phyloP scores from a whole-genome alignment of 352 stramenopile genomes.

The Phytophthora rubi region DNA sequence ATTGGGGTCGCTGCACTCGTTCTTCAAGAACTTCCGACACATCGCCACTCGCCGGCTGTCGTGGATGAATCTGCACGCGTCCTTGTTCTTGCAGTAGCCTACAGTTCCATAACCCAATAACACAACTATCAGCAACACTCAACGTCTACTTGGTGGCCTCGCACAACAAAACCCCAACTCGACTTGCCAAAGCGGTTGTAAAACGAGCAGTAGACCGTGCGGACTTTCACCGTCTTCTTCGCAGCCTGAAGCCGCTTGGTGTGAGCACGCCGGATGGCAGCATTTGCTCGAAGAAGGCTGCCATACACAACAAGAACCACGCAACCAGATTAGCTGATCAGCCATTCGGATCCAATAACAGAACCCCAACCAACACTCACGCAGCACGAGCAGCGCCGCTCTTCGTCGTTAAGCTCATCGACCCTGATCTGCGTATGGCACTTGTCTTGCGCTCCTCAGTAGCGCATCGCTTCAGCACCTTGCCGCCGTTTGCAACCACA shows the following conservation, averaged over 20 bases:
- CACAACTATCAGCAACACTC: constrained; percentile 22
- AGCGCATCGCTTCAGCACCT: constrained; percentile 49
- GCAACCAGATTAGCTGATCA: background rate
- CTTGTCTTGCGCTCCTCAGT: constrained; percentile 31
- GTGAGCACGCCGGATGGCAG: constrained; percentile 57
- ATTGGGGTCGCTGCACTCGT: constrained; percentile 60
- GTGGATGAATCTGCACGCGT: constrained; percentile 83
- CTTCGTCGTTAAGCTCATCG: constrained; percentile 36
- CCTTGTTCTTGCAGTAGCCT: constrained; percentile 87
- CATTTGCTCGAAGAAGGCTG: constrained; percentile 53
- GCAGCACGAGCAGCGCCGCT: constrained; percentile 38
- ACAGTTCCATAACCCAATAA: constrained; percentile 5
- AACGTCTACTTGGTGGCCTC: background rate
- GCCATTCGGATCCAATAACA: background rate
- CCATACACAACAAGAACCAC: constrained; percentile 7
- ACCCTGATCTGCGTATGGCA: constrained; percentile 12
- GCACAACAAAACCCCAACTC: background rate
- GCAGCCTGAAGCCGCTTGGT: constrained; percentile 42
- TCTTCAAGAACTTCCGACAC: constrained; percentile 79
- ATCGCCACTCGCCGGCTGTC: constrained; percentile 85
- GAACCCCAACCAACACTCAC: constrained; percentile 32
- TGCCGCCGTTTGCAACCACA: constrained; percentile 48
- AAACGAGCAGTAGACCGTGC: constrained; percentile 83
- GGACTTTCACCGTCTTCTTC: constrained; percentile 39
- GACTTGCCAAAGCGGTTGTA: constrained; percentile 86